A percentile compares a stretch with the other conserved stretches of the same genome.
Evolutionary conservation across 345 rosid species (phyloP).

Genomic region (Salix suchowensis): DNA sequence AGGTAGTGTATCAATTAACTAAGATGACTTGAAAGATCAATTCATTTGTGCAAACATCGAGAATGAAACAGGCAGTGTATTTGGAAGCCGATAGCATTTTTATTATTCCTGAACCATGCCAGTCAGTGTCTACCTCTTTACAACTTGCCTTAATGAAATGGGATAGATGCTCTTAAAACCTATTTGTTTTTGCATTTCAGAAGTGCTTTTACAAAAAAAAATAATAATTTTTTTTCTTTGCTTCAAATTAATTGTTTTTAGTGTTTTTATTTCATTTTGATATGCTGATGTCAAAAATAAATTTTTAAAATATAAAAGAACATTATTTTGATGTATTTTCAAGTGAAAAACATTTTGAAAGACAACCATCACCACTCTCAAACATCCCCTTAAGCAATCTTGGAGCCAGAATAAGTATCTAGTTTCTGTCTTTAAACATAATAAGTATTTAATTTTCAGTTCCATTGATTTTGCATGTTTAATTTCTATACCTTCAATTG

Average conservation of each 20-base stretch:
- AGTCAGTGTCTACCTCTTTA: neutral
- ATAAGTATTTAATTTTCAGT: neutral
- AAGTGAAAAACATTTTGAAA: too few relatives aligned
- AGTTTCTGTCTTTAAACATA: neutral
- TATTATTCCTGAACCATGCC: neutral
- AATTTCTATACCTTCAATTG: neutral
- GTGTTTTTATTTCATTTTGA: too few relatives aligned
- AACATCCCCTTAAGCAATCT: neutral
- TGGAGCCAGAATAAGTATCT: neutral
- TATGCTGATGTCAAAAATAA: too few relatives aligned
- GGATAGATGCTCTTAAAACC: neutral
- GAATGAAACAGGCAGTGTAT: neutral
- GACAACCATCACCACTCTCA: too few relatives aligned
- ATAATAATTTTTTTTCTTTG: too few relatives aligned
- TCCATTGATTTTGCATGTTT: neutral
- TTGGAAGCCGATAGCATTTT: neutral
- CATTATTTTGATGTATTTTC: too few relatives aligned
- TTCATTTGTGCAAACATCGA: neutral
- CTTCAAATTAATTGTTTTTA: too few relatives aligned
- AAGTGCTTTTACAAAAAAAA: too few relatives aligned
- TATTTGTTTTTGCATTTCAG: too few relatives aligned
- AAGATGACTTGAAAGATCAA: neutral
- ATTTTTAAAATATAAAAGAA: too few relatives aligned
- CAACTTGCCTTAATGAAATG: neutral
- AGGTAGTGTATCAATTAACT: constrained; percentile 42